Evolutionary conservation across 768 basidiomycete genomes (phyloP), one percentile per base, ranked within the genome.

Genomic region (Russula sp.): DNA sequence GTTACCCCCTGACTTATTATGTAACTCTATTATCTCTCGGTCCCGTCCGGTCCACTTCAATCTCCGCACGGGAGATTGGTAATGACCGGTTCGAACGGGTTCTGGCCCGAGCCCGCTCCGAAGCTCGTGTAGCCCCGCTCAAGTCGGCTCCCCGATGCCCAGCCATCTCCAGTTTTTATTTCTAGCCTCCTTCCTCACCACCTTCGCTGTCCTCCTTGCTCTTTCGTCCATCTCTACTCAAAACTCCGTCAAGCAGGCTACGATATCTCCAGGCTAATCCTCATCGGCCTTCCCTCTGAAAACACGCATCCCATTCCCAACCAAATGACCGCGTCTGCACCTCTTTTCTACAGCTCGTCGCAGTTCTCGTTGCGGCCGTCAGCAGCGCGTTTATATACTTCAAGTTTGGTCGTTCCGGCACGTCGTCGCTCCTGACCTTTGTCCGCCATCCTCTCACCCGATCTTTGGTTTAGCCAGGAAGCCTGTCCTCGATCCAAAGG

Each of bases 401-500:
- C 70, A 86, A 83, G 71, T 77, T 86, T 64, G 71, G 69, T 18
- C 48, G 69, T 38, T 64, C 69, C 78, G 69, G 79, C 75, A 73
- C 76, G 78, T 64, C 54, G 24, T 62, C 67, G 63, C 67, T 48
- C 26, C 58, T 64, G 14, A 32, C 36, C 24, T 32, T 32, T 38
- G 9, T 38, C 16, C 18, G n/a, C 36, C 22, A 8, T 51, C 51
- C 52, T 34, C 34, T 24, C 13, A 20, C 68, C 63, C 58, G 56
- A 18, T 32, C 44, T 51, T 46, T 61, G 38, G 26, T 61, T 2
- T 72, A 90, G 88, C 81, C 71, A 80, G 84, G 38, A 86, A 86
- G 70, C 86, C 89, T 24, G 84, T 84, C 7, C 80, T 96, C 61
- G 81, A 91, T 75, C 83, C 93, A 18, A 79, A 79, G 67, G 79